phyloP scores from a whole-genome alignment of 177 flowering plant genomes.

The Vitis hybrid region DNA sequence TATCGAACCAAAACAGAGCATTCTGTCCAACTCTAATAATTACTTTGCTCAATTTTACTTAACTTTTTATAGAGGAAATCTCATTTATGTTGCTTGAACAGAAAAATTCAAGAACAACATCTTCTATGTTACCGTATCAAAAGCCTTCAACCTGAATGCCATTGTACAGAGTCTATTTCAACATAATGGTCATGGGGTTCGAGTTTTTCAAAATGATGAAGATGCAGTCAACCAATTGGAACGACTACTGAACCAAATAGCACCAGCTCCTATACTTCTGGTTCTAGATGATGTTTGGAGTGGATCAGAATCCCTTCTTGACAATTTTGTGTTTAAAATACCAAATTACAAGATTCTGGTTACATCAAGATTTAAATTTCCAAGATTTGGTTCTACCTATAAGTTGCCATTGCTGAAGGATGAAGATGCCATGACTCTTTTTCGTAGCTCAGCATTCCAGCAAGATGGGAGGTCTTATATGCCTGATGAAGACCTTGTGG shows the following conservation, averaged over 20 bases:
- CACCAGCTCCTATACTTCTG: constrained; percentile 11
- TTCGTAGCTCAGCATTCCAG: constrained; percentile 7
- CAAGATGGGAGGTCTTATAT: too few relatives aligned
- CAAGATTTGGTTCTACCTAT: constrained; percentile 25
- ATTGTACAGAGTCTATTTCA: constrained; percentile 27
- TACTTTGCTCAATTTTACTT: too few relatives aligned
- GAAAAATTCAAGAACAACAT: constrained; percentile 26
- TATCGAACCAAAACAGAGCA: too few relatives aligned
- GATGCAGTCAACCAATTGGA: too few relatives aligned
- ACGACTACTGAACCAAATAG: too few relatives aligned
- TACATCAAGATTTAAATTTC: constrained; percentile 12
- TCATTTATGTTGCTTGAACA: too few relatives aligned
- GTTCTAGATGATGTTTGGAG: constrained; percentile 60
- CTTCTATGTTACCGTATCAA: constrained; percentile 39
- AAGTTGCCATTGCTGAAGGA: constrained; percentile 25
- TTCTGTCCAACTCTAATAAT: too few relatives aligned
- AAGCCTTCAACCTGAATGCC: constrained; percentile 1
- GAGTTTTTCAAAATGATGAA: too few relatives aligned
- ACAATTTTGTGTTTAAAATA: constrained; percentile 20
- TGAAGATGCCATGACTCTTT: constrained; percentile 39
- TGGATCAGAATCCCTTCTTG: constrained; percentile 30
- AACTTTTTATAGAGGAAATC: too few relatives aligned
- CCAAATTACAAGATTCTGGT: too few relatives aligned
- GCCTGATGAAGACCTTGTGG: background rate
- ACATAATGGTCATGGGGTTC: constrained; percentile 1